phyloP scores from a whole-genome alignment of 495 filamentous ascomycete genomes.

The Schizothecium vesticola region DNA sequence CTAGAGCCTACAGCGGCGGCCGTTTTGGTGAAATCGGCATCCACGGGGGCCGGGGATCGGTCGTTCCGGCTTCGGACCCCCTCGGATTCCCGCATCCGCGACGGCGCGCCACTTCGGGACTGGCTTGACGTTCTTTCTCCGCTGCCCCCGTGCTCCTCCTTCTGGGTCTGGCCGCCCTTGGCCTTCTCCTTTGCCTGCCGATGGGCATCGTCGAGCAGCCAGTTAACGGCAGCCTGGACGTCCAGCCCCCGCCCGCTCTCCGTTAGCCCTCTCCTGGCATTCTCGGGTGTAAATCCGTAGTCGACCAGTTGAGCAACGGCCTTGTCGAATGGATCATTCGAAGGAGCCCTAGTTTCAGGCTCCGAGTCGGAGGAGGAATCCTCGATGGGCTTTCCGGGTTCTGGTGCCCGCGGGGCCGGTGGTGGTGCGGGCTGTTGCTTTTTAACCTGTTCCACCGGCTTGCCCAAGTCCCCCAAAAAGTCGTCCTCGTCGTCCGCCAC shows the following conservation, averaged over 20 bases:
- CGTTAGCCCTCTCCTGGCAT: slow-evolving; percentile 67
- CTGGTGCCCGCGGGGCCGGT: slow-evolving; percentile 28
- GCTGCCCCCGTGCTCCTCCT: slow-evolving; percentile 17
- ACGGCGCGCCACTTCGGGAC: slow-evolving; percentile 30
- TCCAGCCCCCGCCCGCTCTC: slow-evolving; percentile 74
- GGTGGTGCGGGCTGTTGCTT: slow-evolving; percentile 34
- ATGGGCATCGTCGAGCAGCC: slow-evolving; percentile 88
- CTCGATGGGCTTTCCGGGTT: slow-evolving; percentile 43
- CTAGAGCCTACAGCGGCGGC: slow-evolving; percentile 79
- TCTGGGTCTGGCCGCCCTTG: slow-evolving; percentile 25
- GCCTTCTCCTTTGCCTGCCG: slow-evolving; percentile 55
- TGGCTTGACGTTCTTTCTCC: slow-evolving; percentile 29
- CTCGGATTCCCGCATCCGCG: slow-evolving; percentile 36
- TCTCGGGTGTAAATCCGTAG: slow-evolving; percentile 86
- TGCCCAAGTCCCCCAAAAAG: slow-evolving; percentile 78
- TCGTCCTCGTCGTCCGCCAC: slow-evolving; percentile 80
- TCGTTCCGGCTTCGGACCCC: slow-evolving; percentile 48
- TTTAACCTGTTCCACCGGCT: slow-evolving; percentile 75
- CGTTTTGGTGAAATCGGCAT: slow-evolving; percentile 71
- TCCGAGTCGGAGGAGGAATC: slow-evolving; percentile 41
- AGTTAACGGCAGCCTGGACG: slow-evolving; percentile 83
- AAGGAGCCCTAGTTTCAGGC: slow-evolving; percentile 23
- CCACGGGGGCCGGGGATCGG: slow-evolving; percentile 54
- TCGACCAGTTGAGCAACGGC: slow-evolving; percentile 89
- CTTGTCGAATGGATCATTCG: slow-evolving; percentile 62